phyloP scores from a whole-genome alignment of 139 green algal species.

The Bryopsis sp. region DNA sequence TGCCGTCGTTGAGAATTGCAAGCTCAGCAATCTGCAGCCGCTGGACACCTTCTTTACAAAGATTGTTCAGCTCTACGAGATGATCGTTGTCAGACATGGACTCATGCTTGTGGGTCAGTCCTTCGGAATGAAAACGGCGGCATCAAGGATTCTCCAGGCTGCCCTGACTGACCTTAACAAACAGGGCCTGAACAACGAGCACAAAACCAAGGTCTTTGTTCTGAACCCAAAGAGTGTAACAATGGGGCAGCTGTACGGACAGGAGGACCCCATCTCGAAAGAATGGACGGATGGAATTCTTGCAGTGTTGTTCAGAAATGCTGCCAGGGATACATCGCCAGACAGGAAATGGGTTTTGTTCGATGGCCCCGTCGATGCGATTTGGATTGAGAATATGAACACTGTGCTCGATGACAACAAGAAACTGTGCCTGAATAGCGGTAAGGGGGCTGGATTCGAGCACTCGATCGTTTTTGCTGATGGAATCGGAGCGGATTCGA shows the following conservation, averaged over 20 bases:
- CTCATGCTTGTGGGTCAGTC: slow-evolving; percentile 88
- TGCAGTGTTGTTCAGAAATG: slow-evolving; percentile 55
- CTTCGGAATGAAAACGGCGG: slow-evolving; percentile 64
- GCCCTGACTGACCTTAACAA: slow-evolving; percentile 57
- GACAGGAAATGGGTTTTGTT: slow-evolving; percentile 74
- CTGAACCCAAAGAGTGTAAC: slow-evolving; percentile 74
- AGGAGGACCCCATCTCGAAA: slow-evolving; percentile 55
- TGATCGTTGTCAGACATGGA: slow-evolving; percentile 77
- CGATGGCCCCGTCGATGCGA: slow-evolving; percentile 73
- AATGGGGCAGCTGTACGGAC: slow-evolving; percentile 78
- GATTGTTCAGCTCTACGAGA: slow-evolving; percentile 86
- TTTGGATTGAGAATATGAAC: slow-evolving; percentile 85
- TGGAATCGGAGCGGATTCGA: slow-evolving; percentile 8
- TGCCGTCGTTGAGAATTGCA: slow-evolving; percentile 62
- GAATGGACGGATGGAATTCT: slow-evolving; percentile 71
- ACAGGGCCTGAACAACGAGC: slow-evolving; percentile 47
- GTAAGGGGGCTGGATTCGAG: too few species aligned
- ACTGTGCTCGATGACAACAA: slow-evolving; percentile 78
- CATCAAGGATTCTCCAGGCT: slow-evolving; percentile 63
- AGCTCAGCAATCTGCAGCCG: slow-evolving; percentile 54
- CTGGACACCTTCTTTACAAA: slow-evolving; percentile 72
- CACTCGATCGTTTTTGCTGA: too few species aligned
- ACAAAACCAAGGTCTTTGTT: slow-evolving; percentile 59
- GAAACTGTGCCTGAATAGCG: slow-evolving; percentile 60
- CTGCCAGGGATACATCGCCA: slow-evolving; percentile 50